Evolutionary conservation across 1,139 yeast species (phyloP).

Genomic region (Zygoascus sp.): DNA sequence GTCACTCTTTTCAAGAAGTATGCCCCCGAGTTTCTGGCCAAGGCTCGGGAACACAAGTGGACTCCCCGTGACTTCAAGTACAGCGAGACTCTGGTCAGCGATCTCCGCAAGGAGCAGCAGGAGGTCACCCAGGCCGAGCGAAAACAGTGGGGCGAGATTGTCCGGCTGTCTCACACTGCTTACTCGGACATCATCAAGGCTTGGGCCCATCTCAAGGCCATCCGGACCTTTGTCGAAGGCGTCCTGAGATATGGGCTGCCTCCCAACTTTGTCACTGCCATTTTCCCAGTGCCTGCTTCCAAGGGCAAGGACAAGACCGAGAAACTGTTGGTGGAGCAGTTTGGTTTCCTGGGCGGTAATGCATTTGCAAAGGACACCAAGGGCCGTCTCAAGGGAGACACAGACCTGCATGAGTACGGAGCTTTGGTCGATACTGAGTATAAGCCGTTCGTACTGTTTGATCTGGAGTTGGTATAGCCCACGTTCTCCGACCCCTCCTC

Average conservation of each 20-base stretch:
- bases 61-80: slow-evolving; percentile 90
- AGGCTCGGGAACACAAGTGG: slow-evolving; percentile 82
- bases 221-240: slow-evolving; percentile 56
- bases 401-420: slow-evolving; percentile 78
- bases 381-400: slow-evolving; percentile 61
- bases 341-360: slow-evolving; percentile 87
- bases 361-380: slow-evolving; percentile 63
- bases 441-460: slow-evolving; percentile 89
- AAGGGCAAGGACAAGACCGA: slow-evolving; percentile 51
- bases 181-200: slow-evolving; percentile 77
- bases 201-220: slow-evolving; percentile 82
- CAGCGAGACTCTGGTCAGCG: slow-evolving; percentile 69
- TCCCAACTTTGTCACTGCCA: slow-evolving; percentile 67
- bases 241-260: slow-evolving; percentile 96
- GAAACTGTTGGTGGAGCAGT: slow-evolving; percentile 62
- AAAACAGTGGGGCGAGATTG: slow-evolving; percentile 69
- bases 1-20: slow-evolving; percentile 84
- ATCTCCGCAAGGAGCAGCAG: slow-evolving; percentile 72
- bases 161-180: slow-evolving; percentile 80
- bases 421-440: slow-evolving; percentile 89
- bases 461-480: slow-evolving; percentile 37
- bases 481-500: too few species aligned
- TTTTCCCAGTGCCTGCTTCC: slow-evolving; percentile 24
- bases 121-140: slow-evolving; percentile 70
- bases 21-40: slow-evolving; percentile 60